Conservation (phyloP, 2,329 filamentous ascomycete species). For the Lachnellula occidentalis region DNA sequence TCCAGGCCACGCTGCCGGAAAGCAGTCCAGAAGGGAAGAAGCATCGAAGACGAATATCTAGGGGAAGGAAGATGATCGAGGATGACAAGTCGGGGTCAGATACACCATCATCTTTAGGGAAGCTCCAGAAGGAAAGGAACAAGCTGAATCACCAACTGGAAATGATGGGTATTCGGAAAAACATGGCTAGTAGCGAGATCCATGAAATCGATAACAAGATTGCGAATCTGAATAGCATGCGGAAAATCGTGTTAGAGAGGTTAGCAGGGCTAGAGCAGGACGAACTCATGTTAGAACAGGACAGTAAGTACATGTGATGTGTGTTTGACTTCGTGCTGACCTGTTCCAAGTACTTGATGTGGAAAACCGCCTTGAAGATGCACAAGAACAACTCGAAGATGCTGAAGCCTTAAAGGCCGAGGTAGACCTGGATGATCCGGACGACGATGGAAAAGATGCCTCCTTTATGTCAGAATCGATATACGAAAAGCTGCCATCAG, state of each 20-base stretch:
- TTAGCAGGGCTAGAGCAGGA: slow-evolving; percentile 84
- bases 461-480: slow-evolving; percentile 97
- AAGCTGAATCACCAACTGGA: slow-evolving; percentile 80
- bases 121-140: slow-evolving; percentile 74
- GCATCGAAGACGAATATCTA: slow-evolving; percentile 62
- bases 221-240: slow-evolving; percentile 86
- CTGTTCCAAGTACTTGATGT: slow-evolving; percentile 51
- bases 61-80: slow-evolving; percentile 70
- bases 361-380: slow-evolving; percentile 56
- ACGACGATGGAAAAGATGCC: slow-evolving; percentile 37
- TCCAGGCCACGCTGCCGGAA: slow-evolving; percentile 80
- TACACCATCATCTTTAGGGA: slow-evolving; percentile 61
- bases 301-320: slow-evolving; percentile 51
- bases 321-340: slow-evolving; percentile 8
- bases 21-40: slow-evolving; percentile 65
- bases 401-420: slow-evolving; percentile 51
- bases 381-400: slow-evolving; percentile 54
- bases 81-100: slow-evolving; percentile 51
- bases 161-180: slow-evolving; percentile 87
- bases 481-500: slow-evolving; percentile 78
- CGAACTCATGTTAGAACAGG: slow-evolving; percentile 83
- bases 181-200: slow-evolving; percentile 96
- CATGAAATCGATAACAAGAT: slow-evolving; percentile 96
- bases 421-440: slow-evolving; percentile 42
- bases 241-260: slow-evolving; percentile 83